Evolutionary conservation across 805 yeast species (phyloP).

Genomic region (Hanseniaspora valbyensis): DNA sequence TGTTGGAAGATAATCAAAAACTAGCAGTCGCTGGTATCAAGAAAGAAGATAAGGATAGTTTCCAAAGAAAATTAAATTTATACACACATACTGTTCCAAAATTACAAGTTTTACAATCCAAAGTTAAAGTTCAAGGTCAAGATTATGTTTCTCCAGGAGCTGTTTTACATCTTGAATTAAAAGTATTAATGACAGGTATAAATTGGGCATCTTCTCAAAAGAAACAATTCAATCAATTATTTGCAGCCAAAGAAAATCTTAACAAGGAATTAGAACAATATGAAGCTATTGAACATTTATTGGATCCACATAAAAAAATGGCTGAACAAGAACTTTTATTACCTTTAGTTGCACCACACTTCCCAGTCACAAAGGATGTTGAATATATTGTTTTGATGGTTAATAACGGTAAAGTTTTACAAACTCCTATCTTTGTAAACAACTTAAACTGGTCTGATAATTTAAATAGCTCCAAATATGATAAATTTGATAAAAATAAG

Average conservation of each 20-base stretch:
- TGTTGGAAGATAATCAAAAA: constrained; percentile 45
- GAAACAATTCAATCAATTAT: constrained; percentile 36
- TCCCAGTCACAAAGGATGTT: constrained; percentile 45
- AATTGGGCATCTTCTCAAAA: constrained; percentile 51
- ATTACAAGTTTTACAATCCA: constrained; percentile 55
- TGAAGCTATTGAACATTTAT: constrained; percentile 41
- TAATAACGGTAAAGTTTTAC: constrained; percentile 66
- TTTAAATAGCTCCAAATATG: constrained; percentile 19
- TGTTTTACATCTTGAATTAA: constrained; percentile 60
- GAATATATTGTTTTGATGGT: constrained; percentile 62
- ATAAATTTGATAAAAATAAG: constrained; percentile 20
- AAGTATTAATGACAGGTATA: constrained; percentile 37
- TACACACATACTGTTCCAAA: constrained; percentile 59
- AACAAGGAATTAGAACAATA: constrained; percentile 30
- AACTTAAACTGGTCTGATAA: constrained; percentile 25
- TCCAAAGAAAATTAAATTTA: constrained; percentile 39
- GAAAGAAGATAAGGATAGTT: constrained; percentile 31
- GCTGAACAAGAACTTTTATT: constrained; percentile 64
- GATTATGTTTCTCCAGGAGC: constrained; percentile 57
- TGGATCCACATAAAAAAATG: constrained; percentile 52
- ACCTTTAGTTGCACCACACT: constrained; percentile 57
- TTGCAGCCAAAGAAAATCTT: constrained; percentile 20
- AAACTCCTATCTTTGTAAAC: constrained; percentile 38
- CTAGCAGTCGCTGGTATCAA: constrained; percentile 44
- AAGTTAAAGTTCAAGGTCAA: constrained; percentile 84